Percentiles rank a stretch among this genome's conserved stretches.
Conservation (phyloP, 2,329 filamentous ascomycete species). For the Pyrenochaeta sp. region DNA sequence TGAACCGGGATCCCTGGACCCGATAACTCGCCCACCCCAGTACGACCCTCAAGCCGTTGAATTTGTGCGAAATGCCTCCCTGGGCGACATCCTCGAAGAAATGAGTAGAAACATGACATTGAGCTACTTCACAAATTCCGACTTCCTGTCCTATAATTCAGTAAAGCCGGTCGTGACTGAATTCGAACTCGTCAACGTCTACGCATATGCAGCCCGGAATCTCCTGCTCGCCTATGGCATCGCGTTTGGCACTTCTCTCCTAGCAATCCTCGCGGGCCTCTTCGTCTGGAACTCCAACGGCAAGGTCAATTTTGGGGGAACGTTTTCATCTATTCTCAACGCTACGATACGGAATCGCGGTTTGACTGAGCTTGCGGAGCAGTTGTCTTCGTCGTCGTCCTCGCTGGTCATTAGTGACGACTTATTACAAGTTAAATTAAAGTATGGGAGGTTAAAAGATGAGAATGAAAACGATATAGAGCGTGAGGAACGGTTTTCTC, state of each 20-base stretch:
- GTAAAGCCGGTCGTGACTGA: no score
- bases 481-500: not conserved
- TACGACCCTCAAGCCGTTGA: not conserved
- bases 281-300: not conserved
- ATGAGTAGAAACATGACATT: not conserved
- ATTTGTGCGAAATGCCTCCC: not conserved
- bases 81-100: not conserved
- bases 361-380: not conserved
- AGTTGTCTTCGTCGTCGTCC: not conserved
- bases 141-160: not conserved
- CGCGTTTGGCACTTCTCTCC: not conserved
- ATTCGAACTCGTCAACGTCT: not conserved
- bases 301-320: not conserved
- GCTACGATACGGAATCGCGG: not conserved
- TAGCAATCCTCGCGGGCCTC: not conserved
- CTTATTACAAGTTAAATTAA: not conserved
- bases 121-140: not conserved
- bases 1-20: not conserved
- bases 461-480: not conserved
- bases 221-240: not conserved
- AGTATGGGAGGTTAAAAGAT: not conserved
- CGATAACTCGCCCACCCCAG: not conserved
- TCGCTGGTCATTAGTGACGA: not conserved
- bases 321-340: not conserved
- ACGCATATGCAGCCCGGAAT: not conserved